Evolutionary conservation across 805 yeast genomes (phyloP), one percentile per base, ranked within the genome.

Genomic region (Wickerhamiella lipophila): DNA sequence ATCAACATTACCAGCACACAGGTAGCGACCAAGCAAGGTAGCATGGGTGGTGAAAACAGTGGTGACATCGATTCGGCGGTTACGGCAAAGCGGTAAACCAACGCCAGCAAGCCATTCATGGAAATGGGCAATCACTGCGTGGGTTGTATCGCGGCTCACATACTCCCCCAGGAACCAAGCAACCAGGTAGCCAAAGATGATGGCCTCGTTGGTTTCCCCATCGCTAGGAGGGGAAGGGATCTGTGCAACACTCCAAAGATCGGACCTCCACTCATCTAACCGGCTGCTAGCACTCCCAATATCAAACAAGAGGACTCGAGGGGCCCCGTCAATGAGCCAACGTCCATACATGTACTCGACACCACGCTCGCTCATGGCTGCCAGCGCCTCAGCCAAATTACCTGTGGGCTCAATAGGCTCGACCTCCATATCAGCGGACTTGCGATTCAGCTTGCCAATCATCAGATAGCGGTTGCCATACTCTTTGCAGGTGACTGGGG

Each of bases 61-160:
- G 51, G 95, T 86, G 52, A 86, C 87, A 60, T 89, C 98, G 51
- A 89, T 81, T 59, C 86, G 76, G 60, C 97, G 78, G 65, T 85
- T 85, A 60, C 95, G 74, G 64, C 96, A 87, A 50, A 89, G 71
- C 0, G 98, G 96, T 52, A 92, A 70, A 0, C 95, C 95, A 42
- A 92, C 87, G 58, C 97, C 96, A 1, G 98, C 96, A 51, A 89
- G 74, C 98, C 98, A 89, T 69, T 89, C 98, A 69, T 89, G 98
- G 64, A 83, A 88, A 63, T 89, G 98, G 50, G 92, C 80, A 53
- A 89, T 80, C 46, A 92, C 87, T 0, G 97, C 96, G 58, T 89
- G 78, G 47, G 81, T 81, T 21, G 78, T 75, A 64, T 92, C 95
- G 59, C 79, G 78, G 61, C 72, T 78, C n/a, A 84, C 85, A 62